Percentiles rank a stretch among this genome's conserved stretches.
These are phyloP conservation scores for Allium cepa DNA, from an alignment of 106 monocot species.

Conservation along the genomic window DNA sequence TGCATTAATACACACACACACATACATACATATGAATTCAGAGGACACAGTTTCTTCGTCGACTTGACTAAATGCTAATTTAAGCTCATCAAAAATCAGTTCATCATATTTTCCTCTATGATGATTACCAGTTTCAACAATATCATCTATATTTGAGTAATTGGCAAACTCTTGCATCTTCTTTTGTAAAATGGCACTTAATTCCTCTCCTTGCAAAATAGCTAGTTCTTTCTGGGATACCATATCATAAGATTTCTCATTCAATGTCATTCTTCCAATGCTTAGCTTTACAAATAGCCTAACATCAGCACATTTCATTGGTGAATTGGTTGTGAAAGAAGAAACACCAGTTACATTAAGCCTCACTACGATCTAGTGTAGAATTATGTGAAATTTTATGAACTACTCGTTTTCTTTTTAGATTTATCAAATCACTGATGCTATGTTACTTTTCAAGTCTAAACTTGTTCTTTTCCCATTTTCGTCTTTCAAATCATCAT, in stretches of 20 bases:
- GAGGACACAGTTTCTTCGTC: not conserved
- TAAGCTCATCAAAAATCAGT: constrained; percentile 61
- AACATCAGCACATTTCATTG: constrained; percentile 13
- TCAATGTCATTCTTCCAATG: not conserved
- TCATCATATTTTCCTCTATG: constrained; percentile 30
- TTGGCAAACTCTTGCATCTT: constrained; percentile 44
- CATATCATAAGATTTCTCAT: constrained; percentile 10
- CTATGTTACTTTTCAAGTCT: constrained; percentile 11
- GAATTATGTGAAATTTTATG: constrained; percentile 9
- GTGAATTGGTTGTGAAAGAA: constrained; percentile 50
- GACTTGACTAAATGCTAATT: constrained; percentile 28
- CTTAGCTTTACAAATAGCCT: not conserved
- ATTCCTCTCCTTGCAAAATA: constrained; percentile 13
- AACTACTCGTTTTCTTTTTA: constrained; percentile 10
- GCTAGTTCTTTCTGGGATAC: constrained; percentile 9
- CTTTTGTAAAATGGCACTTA: constrained; percentile 40
- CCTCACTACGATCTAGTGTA: constrained; percentile 2
- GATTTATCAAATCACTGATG: constrained; percentile 2
- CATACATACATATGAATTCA: not conserved
- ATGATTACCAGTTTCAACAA: constrained; percentile 5
- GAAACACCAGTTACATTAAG: constrained; percentile 14
- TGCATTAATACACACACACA: too few relatives aligned
- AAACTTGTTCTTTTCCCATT: constrained; percentile 4
- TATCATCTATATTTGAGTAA: constrained; percentile 19
- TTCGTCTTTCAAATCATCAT: constrained; percentile 8